These are phyloP conservation scores for Penicillium atrosanguineum DNA, from an alignment of 495 filamentous ascomycete species.

Conservation along the genomic window DNA sequence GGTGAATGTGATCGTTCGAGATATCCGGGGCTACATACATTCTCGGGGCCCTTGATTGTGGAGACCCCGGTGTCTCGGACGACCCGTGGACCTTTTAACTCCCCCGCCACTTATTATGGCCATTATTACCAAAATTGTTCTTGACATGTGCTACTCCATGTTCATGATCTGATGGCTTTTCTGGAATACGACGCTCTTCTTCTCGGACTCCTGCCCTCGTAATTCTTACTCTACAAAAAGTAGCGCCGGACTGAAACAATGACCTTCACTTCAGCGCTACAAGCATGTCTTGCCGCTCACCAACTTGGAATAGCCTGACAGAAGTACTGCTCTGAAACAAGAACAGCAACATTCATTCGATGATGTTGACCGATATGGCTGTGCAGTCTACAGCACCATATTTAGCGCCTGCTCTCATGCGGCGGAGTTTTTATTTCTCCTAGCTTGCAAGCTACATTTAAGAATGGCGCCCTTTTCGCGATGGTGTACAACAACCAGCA, in stretches of 20 bases:
- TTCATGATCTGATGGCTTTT: not conserved
- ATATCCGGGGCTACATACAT: not conserved
- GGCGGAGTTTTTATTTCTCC: not conserved
- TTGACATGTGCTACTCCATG: not conserved
- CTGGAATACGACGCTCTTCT: not conserved
- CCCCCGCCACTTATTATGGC: not conserved
- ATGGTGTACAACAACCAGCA: not conserved
- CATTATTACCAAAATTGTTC: not conserved
- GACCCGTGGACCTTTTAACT: slow-evolving; percentile 1
- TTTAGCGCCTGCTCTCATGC: not conserved
- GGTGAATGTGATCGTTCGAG: slow-evolving; percentile 9
- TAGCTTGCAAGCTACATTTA: not conserved
- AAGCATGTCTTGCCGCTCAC: not conserved
- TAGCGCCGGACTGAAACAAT: not conserved
- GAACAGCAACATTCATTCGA: not conserved
- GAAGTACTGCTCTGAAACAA: not conserved
- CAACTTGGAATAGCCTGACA: not conserved
- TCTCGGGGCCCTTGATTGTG: slow-evolving; percentile 2
- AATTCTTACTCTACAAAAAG: not conserved
- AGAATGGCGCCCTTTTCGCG: not conserved
- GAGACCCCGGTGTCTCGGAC: not conserved
- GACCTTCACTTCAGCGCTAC: not conserved
- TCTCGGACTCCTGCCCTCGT: not conserved
- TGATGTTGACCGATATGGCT: not conserved
- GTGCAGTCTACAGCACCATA: not conserved